A percentile compares a stretch with the other conserved stretches of the same genome.
phyloP scores from a whole-genome alignment of 768 basidiomycete genomes.

The Collybiopsis confluens region DNA sequence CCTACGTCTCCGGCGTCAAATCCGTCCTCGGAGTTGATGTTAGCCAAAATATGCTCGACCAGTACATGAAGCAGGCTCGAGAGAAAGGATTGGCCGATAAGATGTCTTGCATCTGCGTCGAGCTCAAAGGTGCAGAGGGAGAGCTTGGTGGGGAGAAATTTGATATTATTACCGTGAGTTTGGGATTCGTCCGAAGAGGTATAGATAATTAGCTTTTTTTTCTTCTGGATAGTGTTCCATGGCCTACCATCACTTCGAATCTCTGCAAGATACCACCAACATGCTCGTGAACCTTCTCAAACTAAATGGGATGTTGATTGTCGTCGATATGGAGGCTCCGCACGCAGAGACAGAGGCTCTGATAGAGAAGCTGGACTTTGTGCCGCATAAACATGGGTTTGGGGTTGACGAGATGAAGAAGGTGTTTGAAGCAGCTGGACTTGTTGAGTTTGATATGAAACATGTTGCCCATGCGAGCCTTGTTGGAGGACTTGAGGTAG shows the following conservation, averaged over 20 bases:
- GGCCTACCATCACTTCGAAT: constrained; percentile 64
- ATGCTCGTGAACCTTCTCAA: constrained; percentile 55
- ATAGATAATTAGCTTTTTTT: no score
- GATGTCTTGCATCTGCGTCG: constrained; percentile 57
- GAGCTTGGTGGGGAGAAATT: constrained; percentile 55
- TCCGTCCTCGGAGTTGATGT: constrained; percentile 73
- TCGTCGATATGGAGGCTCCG: constrained; percentile 41
- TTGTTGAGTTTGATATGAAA: constrained; percentile 40
- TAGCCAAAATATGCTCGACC: constrained; percentile 64
- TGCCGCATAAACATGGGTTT: constrained; percentile 55
- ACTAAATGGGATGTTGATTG: constrained; percentile 55
- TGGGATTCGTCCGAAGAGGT: no score
- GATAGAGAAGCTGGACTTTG: constrained; percentile 29
- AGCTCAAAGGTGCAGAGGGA: constrained; percentile 41
- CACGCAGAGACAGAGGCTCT: constrained; percentile 14
- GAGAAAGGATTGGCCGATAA: constrained; percentile 67
- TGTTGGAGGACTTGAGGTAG: constrained; percentile 24
- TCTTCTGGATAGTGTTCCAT: constrained; percentile 43
- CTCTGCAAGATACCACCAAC: constrained; percentile 47
- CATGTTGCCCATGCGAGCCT: constrained; percentile 25
- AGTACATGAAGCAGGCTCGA: constrained; percentile 51
- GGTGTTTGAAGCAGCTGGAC: constrained; percentile 50
- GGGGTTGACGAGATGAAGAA: constrained; percentile 40
- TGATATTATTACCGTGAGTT: constrained; percentile 68
- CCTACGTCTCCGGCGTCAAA: constrained; percentile 56